A percentile compares a stretch with the other conserved stretches of the same genome.
phyloP scores from a whole-genome alignment of 192 early-diverging fungal species.

The Backusella tarrabulga region DNA sequence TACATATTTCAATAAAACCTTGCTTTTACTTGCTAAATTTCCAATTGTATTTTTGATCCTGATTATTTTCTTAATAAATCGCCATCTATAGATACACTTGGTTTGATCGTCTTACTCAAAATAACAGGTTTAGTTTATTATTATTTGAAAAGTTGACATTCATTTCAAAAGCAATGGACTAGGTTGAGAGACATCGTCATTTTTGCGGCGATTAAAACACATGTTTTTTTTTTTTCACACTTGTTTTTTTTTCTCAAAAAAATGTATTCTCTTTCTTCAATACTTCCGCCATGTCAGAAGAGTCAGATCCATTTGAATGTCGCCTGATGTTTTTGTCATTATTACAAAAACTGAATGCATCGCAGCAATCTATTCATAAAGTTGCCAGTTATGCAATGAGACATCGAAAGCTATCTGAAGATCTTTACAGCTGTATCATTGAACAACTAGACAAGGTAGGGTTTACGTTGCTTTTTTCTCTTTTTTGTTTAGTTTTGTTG shows the following conservation, averaged over 20 bases:
- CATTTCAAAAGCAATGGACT: too few species aligned
- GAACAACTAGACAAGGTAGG: conserved; percentile 57
- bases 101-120: too few species aligned
- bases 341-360: conserved; percentile 55
- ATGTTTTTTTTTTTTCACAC: not conserved
- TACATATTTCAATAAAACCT: too few species aligned
- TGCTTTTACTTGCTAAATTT: too few species aligned
- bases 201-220: not conserved
- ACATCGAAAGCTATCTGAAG: conserved; percentile 48
- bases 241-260: not conserved
- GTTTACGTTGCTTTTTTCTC: conserved; percentile 6
- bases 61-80: too few species aligned
- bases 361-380: conserved; percentile 55
- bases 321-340: conserved; percentile 47
- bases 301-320: conserved; percentile 57
- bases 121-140: too few species aligned
- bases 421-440: conserved; percentile 56
- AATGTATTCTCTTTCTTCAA: not conserved
- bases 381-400: conserved; percentile 53
- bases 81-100: too few species aligned
- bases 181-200: too few species aligned
- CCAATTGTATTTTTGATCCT: too few species aligned
- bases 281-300: conserved; percentile 28
- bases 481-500: conserved; percentile 4
- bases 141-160: too few species aligned